A percentile compares a stretch with the other conserved stretches of the same genome.
phyloP scores from a whole-genome alignment of 2,329 filamentous ascomycete genomes.

The Penicillium aurantiogriseum region DNA sequence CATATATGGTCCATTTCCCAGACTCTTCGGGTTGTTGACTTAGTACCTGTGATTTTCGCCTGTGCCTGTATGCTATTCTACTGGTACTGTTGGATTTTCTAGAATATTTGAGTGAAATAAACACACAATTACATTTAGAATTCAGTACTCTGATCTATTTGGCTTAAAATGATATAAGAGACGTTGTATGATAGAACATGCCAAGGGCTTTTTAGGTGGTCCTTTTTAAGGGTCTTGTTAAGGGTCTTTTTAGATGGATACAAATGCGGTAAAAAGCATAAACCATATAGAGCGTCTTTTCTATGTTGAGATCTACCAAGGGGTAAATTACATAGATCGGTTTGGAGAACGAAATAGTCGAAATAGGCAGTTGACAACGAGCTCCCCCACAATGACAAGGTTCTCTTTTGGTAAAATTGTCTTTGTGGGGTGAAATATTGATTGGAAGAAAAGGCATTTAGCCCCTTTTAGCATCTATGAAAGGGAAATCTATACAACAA shows the following conservation, averaged over 20 bases:
- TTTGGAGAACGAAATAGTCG: not conserved
- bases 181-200: not conserved
- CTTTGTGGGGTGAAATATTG: not conserved
- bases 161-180: not conserved
- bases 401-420: not conserved
- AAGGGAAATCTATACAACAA: not conserved
- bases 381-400: not conserved
- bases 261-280: not conserved
- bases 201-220: not conserved
- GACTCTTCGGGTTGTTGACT: not conserved
- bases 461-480: not conserved
- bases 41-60: not conserved
- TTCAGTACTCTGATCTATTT: not conserved
- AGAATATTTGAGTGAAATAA: not conserved
- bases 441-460: not conserved
- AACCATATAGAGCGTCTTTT: not conserved
- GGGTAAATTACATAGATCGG: not conserved
- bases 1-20: not conserved
- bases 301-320: not conserved
- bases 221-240: too few species aligned
- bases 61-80: not conserved
- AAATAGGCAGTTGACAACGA: conserved; percentile 7
- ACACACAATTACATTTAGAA: not conserved
- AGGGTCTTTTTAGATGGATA: not conserved
- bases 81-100: not conserved